Evolutionary conservation across 2,329 filamentous ascomycete species (phyloP).

Genomic region (Simplicillium sp.): DNA sequence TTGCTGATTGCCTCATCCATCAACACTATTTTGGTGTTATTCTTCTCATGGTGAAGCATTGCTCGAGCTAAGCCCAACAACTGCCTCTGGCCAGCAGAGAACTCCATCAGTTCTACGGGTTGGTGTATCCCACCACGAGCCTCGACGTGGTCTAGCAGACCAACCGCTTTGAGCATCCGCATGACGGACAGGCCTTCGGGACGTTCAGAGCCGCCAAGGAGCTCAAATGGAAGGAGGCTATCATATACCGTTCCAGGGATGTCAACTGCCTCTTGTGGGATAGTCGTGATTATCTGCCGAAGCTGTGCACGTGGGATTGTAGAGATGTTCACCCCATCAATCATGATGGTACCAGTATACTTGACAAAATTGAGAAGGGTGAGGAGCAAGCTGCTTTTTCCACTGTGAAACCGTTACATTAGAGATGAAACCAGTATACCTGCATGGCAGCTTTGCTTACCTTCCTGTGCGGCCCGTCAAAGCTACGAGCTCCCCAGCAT

Average conservation of each 20-base stretch:
- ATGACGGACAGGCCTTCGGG: too few relatives aligned
- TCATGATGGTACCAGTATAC: not conserved
- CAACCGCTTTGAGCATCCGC: too few relatives aligned
- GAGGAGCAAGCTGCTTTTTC: not conserved
- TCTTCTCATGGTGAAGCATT: not conserved
- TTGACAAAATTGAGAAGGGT: not conserved
- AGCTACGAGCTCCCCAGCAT: not conserved
- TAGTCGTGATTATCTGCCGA: conserved; percentile 6
- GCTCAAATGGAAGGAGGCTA: not conserved
- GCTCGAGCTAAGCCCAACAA: not conserved
- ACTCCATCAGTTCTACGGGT: not conserved
- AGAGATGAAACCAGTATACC: too few relatives aligned
- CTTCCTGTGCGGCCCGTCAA: not conserved
- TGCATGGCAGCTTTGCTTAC: not conserved
- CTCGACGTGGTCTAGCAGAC: too few relatives aligned
- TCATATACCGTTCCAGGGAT: not conserved
- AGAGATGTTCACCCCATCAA: conserved; percentile 4
- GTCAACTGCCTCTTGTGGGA: conserved; percentile 6
- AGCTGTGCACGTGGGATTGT: conserved; percentile 3
- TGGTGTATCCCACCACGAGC: too few relatives aligned
- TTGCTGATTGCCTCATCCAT: too few relatives aligned
- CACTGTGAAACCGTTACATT: too few relatives aligned
- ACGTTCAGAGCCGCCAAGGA: too few relatives aligned
- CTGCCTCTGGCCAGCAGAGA: not conserved
- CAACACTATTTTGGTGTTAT: not conserved